A percentile compares a stretch with the other conserved stretches of the same genome.
These are phyloP conservation scores for Bidens hawaiensis DNA, from an alignment of 140 eudicot genomes.

Conservation along the genomic window DNA sequence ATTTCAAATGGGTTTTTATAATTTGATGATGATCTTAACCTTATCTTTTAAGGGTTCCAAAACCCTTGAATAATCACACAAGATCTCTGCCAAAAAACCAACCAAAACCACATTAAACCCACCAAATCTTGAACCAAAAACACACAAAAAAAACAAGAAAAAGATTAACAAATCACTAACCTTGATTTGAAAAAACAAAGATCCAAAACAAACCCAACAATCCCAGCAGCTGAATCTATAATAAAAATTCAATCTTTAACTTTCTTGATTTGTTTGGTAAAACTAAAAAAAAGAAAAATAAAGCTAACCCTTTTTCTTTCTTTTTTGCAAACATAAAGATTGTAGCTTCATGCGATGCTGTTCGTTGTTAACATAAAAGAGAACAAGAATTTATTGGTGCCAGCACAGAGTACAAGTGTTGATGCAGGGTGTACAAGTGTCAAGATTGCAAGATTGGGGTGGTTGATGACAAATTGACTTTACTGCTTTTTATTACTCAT, in stretches of 20 bases:
- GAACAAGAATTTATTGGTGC: slow-evolving; percentile 34
- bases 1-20: neutral
- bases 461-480: slow-evolving; percentile 16
- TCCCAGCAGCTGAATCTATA: slow-evolving; percentile 43
- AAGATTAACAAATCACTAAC: slow-evolving; percentile 24
- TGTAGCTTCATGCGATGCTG: slow-evolving; percentile 42
- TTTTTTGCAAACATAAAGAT: slow-evolving; percentile 44
- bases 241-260: slow-evolving; percentile 40
- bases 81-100: slow-evolving; percentile 51
- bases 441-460: slow-evolving; percentile 4
- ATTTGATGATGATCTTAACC: neutral
- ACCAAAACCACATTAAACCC: slow-evolving; percentile 42
- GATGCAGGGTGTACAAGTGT: slow-evolving; percentile 11
- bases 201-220: slow-evolving; percentile 41
- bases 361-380: slow-evolving; percentile 33
- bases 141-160: neutral
- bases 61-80: slow-evolving; percentile 24
- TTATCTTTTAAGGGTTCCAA: too few relatives aligned
- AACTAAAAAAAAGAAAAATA: slow-evolving; percentile 55
- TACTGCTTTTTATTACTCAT: too few relatives aligned
- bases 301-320: slow-evolving; percentile 32
- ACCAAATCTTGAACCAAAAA: slow-evolving; percentile 21
- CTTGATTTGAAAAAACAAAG: slow-evolving; percentile 17
- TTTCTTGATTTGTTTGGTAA: slow-evolving; percentile 39
- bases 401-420: slow-evolving; percentile 32